Base-by-base conservation (phyloP, 805 yeast species). In the Candida dajiaensis region DNA sequence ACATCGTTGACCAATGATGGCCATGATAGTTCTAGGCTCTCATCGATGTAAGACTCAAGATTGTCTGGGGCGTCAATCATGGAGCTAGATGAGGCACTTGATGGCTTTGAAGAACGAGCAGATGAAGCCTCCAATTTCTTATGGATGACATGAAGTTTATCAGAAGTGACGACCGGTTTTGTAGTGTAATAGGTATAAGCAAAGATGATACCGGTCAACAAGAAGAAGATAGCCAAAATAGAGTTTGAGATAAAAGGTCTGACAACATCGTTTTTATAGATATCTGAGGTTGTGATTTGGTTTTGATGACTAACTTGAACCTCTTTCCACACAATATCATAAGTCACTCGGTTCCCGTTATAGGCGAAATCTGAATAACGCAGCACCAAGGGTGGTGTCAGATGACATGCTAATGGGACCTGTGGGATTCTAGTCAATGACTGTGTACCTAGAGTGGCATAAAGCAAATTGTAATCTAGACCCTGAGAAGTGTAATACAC, bases 261-360 rank as follows among this genome's bases (percentile, higher is more conserved):
- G 15, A 61, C 54, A 29, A 62, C 47, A 35, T 55, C 59, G 46
- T 62, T 62, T 20, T 50, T 49, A 29, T 58, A 63, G 4, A 58
- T 20, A 4, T 53, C 56, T 53, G 57, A 50, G 13, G 55, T 49
- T 21, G 42, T 33, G 5, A 44, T 0, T 2, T 44, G 38, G 16
- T 21, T 38, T 44, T 45, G 39, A 8, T 43, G 41, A 10, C 29
- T 43, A 6, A 44, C 44, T 46, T 59, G 56, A 12, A 61, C 43
- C 36, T 62, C 65, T 45, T 57, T 59, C 56, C 59, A 63, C 5
- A 56, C 36, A 3, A 62, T 42, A 31, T 58, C 64, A 44, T 58
- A 61, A 2, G 63, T 43, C 46, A 63, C 46, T 49, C 58, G 55
- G 42, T 61, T 59, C 5, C 60, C 61, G 45, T 62, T 63, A 31